phyloP scores from a whole-genome alignment of 73 alveolate genomes.

The Symbiodinium natans region DNA sequence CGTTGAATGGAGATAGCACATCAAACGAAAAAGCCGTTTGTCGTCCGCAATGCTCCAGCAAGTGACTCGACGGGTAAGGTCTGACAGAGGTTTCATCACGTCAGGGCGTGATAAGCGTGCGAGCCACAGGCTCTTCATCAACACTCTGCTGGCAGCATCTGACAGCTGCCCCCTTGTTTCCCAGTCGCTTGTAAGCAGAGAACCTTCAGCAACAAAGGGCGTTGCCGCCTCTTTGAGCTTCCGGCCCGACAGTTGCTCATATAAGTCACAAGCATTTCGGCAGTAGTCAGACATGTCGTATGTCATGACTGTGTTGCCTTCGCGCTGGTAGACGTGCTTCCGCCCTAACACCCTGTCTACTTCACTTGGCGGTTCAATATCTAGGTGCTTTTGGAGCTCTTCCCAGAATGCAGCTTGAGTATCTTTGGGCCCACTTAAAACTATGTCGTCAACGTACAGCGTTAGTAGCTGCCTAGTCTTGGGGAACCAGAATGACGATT shows the following conservation, averaged over 20 bases:
- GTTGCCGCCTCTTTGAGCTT: slow-evolving; percentile 15
- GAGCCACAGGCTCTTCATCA: slow-evolving; percentile 15
- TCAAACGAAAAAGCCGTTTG: not conserved
- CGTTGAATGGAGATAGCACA: not conserved
- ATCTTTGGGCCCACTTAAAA: not conserved
- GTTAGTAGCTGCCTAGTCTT: not conserved
- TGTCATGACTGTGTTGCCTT: not conserved
- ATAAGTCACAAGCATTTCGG: not conserved
- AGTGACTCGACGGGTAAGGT: not conserved
- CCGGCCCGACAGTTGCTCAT: not conserved
- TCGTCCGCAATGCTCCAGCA: slow-evolving; percentile 34
- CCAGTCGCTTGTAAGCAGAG: not conserved
- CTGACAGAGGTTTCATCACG: not conserved
- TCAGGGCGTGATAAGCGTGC: slow-evolving; percentile 25
- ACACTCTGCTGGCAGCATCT: not conserved
- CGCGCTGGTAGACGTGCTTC: not conserved
- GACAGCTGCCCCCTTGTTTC: not conserved
- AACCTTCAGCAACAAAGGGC: slow-evolving; percentile 7
- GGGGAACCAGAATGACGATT: not conserved
- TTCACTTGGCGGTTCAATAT: not conserved
- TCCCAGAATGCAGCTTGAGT: not conserved
- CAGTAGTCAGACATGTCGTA: not conserved
- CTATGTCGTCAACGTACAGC: slow-evolving; percentile 11
- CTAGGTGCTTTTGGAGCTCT: not conserved
- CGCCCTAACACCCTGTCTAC: not conserved